These are phyloP conservation scores for Vigna reflexopilosa DNA, from an alignment of 306 rosid species.

Conservation along the genomic window DNA sequence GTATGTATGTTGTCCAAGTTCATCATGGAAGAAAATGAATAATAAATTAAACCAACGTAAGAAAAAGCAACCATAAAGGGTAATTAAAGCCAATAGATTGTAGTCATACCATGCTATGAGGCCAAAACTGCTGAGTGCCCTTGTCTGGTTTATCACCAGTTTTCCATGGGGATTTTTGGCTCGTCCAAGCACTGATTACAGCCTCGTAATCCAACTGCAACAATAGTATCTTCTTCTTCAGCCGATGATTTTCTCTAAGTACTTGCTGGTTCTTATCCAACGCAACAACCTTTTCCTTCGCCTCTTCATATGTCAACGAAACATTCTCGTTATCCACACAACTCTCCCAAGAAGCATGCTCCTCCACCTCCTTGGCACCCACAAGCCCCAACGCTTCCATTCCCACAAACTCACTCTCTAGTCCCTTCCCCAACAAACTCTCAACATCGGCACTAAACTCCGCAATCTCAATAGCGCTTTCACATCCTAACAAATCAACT, in stretches of 20 bases:
- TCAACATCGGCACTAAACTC: conserved; percentile 95
- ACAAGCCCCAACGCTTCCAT: conserved; percentile 79
- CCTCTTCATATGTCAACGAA: neutral
- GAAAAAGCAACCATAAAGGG: neutral
- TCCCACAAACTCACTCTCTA: conserved; percentile 74
- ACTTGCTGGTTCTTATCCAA: conserved; percentile 22
- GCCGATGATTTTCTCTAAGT: conserved; percentile 5
- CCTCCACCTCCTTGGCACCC: conserved; percentile 51
- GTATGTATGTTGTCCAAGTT: too few relatives aligned
- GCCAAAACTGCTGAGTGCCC: conserved; percentile 58
- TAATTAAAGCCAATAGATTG: neutral
- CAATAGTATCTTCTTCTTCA: conserved; percentile 53
- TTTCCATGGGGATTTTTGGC: conserved; percentile 77
- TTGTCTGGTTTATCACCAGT: conserved; percentile 65
- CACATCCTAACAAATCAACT: neutral
- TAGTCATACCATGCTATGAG: conserved; percentile 64
- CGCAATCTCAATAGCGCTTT: conserved; percentile 49
- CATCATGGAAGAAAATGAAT: neutral
- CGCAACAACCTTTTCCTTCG: conserved; percentile 37
- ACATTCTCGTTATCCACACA: conserved; percentile 42
- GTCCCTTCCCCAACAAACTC: conserved; percentile 73
- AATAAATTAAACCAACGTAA: neutral
- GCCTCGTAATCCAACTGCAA: conserved; percentile 79
- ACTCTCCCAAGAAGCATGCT: conserved; percentile 32
- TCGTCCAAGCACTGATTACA: conserved; percentile 75